phyloP scores from a whole-genome alignment of 169 alveolate genomes.

The Plasmodium sp. region DNA sequence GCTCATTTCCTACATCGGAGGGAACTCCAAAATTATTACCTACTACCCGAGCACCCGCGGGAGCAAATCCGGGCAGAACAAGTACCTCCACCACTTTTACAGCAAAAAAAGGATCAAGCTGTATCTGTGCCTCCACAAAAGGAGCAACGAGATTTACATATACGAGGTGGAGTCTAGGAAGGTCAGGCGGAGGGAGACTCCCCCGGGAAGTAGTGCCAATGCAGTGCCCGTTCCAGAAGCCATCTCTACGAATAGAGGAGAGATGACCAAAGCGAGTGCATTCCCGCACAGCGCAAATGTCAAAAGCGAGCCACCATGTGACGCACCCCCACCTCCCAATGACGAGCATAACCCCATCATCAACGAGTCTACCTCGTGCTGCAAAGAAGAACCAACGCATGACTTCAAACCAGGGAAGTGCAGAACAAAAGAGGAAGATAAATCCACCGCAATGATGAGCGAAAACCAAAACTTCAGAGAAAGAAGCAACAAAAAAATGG shows the following conservation, averaged over 20 bases:
- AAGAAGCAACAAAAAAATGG: conserved; percentile 19
- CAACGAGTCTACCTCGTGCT: not conserved
- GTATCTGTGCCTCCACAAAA: conserved; percentile 39
- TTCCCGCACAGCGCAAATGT: not conserved
- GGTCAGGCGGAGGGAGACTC: not conserved
- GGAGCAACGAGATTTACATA: conserved; percentile 51
- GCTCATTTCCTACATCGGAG: conserved; percentile 67
- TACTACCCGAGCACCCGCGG: conserved; percentile 55
- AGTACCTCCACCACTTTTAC: conserved; percentile 66
- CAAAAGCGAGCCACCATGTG: not conserved
- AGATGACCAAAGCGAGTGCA: not conserved
- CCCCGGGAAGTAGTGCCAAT: not conserved
- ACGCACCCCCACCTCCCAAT: not conserved
- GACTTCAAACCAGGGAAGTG: not conserved
- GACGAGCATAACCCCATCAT: not conserved
- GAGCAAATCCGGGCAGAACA: conserved; percentile 40
- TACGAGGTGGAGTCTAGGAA: conserved; percentile 45
- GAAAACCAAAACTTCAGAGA: not conserved
- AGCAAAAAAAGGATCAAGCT: conserved; percentile 44
- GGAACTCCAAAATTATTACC: conserved; percentile 46
- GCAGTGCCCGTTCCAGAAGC: not conserved
- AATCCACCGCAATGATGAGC: not conserved
- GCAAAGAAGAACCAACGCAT: not conserved
- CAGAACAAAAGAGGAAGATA: not conserved
- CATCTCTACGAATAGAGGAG: not conserved